Percentiles rank a stretch among this genome's conserved stretches.
phyloP scores from a whole-genome alignment of 208 protist species.

The Leptomonas seymouri region DNA sequence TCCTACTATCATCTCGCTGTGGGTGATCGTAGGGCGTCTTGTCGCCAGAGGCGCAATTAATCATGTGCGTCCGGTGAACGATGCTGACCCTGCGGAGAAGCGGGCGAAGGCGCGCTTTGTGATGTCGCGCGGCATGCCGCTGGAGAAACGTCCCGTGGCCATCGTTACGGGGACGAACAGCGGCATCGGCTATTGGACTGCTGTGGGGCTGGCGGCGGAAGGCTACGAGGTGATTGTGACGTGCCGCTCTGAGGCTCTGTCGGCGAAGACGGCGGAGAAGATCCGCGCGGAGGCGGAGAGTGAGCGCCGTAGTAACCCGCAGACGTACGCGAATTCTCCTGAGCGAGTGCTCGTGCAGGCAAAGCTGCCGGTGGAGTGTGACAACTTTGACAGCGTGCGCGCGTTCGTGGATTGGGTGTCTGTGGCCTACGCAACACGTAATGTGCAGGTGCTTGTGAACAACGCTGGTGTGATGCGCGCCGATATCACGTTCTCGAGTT shows the following conservation, averaged over 20 bases:
- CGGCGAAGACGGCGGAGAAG: slow-evolving; percentile 47
- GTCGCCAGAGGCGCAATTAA: slow-evolving; percentile 60
- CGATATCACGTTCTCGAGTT: slow-evolving; percentile 49
- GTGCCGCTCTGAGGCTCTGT: slow-evolving; percentile 63
- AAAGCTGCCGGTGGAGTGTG: slow-evolving; percentile 69
- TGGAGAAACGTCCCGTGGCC: slow-evolving; percentile 67
- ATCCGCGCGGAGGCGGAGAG: slow-evolving; percentile 51
- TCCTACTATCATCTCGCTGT: slow-evolving; percentile 27
- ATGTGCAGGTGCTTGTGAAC: slow-evolving; percentile 87
- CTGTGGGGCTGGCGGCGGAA: slow-evolving; percentile 70
- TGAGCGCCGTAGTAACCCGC: slow-evolving; percentile 26
- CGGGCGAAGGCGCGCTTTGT: slow-evolving; percentile 34
- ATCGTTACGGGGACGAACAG: slow-evolving; percentile 93
- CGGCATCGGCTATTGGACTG: slow-evolving; percentile 88
- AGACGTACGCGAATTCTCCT: slow-evolving; percentile 47
- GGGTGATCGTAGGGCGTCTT: slow-evolving; percentile 46
- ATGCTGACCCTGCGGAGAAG: slow-evolving; percentile 22
- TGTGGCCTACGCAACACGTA: slow-evolving; percentile 41
- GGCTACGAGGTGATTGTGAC: slow-evolving; percentile 83
- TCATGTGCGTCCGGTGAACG: slow-evolving; percentile 37
- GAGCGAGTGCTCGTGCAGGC: slow-evolving; percentile 55
- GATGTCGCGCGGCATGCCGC: slow-evolving; percentile 53
- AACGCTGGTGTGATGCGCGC: slow-evolving; percentile 85
- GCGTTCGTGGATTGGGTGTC: slow-evolving; percentile 59
- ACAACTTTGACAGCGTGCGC: slow-evolving; percentile 75